Base-by-base conservation (phyloP, 768 basidiomycete species). In the Pisolithus microcarpus region DNA sequence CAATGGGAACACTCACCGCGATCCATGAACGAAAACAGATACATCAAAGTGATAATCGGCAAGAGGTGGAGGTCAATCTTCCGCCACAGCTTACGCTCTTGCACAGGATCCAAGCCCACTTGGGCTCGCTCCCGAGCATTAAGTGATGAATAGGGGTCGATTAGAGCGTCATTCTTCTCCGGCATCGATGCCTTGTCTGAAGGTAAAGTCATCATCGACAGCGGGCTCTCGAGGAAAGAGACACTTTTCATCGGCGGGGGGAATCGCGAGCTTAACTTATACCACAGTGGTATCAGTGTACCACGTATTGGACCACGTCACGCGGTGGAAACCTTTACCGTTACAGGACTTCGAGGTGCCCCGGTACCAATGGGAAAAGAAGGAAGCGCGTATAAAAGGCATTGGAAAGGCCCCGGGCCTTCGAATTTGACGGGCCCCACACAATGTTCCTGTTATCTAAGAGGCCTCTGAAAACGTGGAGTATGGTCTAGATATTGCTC, bases 21-120 rank as follows among this genome's bases (percentile, higher is more conserved):
- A 58, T 84, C 83, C 58, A 85, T 63, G 63, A 82, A 84, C 4
- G 78, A 79, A 37, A 82, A 58, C 44, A 85, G 63, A 59, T 82
- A 84, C 69, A 84, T 76, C 42, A 82, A 55, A 1, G 74, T 65
- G 28, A 84, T 65, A 21, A 80, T 79, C 0, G 79, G 78, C 72
- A 80, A 74, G 23, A 82, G 66, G 48, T 76, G 68, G 7, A 72
- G 34, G 57, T 84, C 82, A 24, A 84, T 70, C 65, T 80, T 83
- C 46, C 76, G 62, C 68, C 79, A 79, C 48, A 83, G 59, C 47
- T 60, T 72, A 51, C 63, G 72, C 66, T 82, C 79, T 59, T 82
- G 61, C 47, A 72, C 76, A 8, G 62, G 61, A 1, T 8, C 26
- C 21, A 43, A n/a, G 13, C 16, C 13, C 2, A 43, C 43, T 16